Evolutionary conservation across 805 yeast species (phyloP).

Genomic region (Teunomyces gatunensis): DNA sequence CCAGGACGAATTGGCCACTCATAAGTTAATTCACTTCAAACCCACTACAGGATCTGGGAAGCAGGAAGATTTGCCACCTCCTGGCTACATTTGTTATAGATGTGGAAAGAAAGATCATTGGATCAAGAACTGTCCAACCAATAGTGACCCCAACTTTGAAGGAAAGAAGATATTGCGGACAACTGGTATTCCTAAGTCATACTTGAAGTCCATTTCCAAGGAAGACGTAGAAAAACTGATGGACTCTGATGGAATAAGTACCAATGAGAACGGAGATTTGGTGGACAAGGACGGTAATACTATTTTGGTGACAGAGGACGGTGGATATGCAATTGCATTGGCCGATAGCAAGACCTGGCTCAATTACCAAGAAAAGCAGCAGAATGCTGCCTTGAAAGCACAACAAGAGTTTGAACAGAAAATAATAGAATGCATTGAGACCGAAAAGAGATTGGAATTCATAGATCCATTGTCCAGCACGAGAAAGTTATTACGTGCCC

Average conservation of each 20-base stretch:
- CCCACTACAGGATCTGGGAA: slow-evolving; percentile 29
- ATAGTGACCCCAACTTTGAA: slow-evolving; percentile 89
- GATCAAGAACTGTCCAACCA: slow-evolving; percentile 94
- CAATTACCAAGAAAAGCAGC: slow-evolving; percentile 70
- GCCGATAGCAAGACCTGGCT: slow-evolving; percentile 94
- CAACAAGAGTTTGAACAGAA: slow-evolving; percentile 51
- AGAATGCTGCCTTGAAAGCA: slow-evolving; percentile 44
- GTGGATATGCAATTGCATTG: slow-evolving; percentile 92
- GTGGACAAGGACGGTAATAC: slow-evolving; percentile 49
- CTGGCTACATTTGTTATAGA: slow-evolving; percentile 92
- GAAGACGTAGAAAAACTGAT: slow-evolving; percentile 60
- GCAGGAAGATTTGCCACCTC: slow-evolving; percentile 81
- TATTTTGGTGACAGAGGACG: slow-evolving; percentile 88
- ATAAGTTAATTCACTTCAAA: slow-evolving; percentile 68
- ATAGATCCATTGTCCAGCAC: slow-evolving; percentile 58
- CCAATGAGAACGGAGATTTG: slow-evolving; percentile 43
- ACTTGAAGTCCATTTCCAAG: slow-evolving; percentile 80
- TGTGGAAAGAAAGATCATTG: slow-evolving; percentile 95
- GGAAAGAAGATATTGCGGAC: slow-evolving; percentile 88
- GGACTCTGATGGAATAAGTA: slow-evolving; percentile 29
- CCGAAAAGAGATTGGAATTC: slow-evolving; percentile 40
- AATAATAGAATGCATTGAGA: slow-evolving; percentile 27
- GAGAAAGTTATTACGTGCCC: slow-evolving; percentile 60
- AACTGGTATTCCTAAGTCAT: slow-evolving; percentile 95
- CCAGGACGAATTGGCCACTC: slow-evolving; percentile 85